phyloP scores from a whole-genome alignment of 768 basidiomycete genomes.

The Rhodotorula taiwanensis region DNA sequence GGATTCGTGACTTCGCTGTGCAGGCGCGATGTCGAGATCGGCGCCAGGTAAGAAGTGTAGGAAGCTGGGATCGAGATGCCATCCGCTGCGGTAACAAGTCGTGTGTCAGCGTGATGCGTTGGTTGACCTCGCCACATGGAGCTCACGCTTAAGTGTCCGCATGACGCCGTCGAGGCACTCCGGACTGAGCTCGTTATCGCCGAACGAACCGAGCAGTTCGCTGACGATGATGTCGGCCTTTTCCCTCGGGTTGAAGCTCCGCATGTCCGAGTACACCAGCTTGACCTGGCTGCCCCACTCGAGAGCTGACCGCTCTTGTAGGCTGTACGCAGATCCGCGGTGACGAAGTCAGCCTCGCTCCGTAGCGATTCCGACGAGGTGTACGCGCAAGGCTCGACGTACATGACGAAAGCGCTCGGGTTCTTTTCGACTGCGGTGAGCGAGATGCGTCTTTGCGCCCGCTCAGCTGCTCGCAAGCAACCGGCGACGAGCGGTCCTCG shows the following conservation, averaged over 20 bases:
- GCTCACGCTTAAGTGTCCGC: conserved; percentile 82
- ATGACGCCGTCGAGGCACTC: conserved; percentile 95
- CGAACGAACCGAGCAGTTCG: conserved; percentile 93
- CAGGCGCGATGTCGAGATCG: conserved; percentile 86
- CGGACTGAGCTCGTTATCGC: conserved; percentile 95
- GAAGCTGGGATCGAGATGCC: conserved; percentile 95
- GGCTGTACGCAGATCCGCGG: conserved; percentile 53
- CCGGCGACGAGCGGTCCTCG: conserved; percentile 86
- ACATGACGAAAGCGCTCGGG: conserved; percentile 91
- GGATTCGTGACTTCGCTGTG: conserved; percentile 67
- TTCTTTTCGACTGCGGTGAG: conserved; percentile 83
- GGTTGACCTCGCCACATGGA: background rate
- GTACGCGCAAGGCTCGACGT: conserved; percentile 44
- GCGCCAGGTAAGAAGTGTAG: conserved; percentile 90
- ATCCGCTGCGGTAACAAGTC: conserved; percentile 54
- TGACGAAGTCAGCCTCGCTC: conserved; percentile 6
- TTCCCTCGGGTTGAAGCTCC: conserved; percentile 66
- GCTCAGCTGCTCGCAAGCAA: conserved; percentile 66
- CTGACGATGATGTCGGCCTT: conserved; percentile 87
- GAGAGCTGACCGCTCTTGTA: conserved; percentile 69
- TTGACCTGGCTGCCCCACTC: conserved; percentile 80
- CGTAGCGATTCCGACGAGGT: no score
- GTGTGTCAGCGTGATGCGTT: background rate
- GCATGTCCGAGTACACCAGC: conserved; percentile 92
- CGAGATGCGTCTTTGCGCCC: conserved; percentile 62